Evolutionary conservation across 257 asterid genomes (phyloP).

Genomic region (Plectranthus barbatus): DNA sequence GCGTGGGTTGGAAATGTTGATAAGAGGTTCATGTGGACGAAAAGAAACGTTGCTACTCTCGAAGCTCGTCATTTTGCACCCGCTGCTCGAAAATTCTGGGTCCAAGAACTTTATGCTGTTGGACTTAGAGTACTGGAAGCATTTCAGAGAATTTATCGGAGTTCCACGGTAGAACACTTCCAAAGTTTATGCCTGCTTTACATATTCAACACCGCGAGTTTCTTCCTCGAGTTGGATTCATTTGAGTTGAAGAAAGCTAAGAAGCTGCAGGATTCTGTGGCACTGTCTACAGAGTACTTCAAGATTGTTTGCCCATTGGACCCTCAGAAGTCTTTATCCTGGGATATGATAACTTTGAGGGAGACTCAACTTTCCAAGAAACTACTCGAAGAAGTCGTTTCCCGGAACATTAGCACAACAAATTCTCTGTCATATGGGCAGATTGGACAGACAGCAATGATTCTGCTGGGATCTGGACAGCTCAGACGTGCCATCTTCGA

Average conservation of each 20-base stretch:
- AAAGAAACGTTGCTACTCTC: conserved; percentile 8
- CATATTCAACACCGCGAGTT: conserved; percentile 26
- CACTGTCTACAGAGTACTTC: conserved; percentile 18
- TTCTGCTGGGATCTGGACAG: conserved; percentile 34
- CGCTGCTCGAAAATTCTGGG: conserved; percentile 39
- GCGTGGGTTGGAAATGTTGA: conserved; percentile 38
- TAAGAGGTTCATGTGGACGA: conserved; percentile 7
- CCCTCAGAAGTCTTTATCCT: conserved; percentile 22
- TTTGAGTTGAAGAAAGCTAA: background rate
- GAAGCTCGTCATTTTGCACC: conserved; percentile 32
- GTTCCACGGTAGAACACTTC: background rate
- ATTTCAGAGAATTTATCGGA: conserved; percentile 24
- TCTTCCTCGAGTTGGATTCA: conserved; percentile 17
- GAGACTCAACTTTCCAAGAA: conserved; percentile 24
- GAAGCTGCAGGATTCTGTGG: conserved; percentile 16
- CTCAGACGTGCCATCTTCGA: conserved; percentile 10
- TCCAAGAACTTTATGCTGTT: conserved; percentile 23
- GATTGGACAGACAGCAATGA: conserved; percentile 36
- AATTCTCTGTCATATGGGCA: conserved; percentile 24
- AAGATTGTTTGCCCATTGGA: conserved; percentile 37
- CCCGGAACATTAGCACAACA: background rate
- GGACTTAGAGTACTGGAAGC: conserved; percentile 38
- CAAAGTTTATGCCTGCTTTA: conserved; percentile 27
- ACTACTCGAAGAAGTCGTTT: conserved; percentile 31
- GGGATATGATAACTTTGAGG: conserved; percentile 31